Evolutionary conservation across 257 asterid genomes (phyloP), one percentile per base, ranked within the genome.

Genomic region (Gentiana dahurica): DNA sequence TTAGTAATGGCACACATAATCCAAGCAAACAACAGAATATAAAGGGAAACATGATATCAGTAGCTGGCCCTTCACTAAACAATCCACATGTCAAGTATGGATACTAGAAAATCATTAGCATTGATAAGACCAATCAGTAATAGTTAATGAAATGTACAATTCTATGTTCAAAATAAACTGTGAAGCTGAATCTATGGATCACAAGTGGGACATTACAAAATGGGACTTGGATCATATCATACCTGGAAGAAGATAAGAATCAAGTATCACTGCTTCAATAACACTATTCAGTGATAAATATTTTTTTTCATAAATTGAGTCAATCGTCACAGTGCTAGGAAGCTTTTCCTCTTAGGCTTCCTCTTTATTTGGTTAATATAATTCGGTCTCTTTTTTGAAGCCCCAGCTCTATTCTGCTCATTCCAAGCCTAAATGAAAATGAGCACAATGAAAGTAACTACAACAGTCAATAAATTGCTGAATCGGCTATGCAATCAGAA

Each of bases 171-270:
- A n/a, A n/a, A 24, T 8, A 8, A 58, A 46, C 44, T 2, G 6
- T 34, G 44, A 62, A 24, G 45, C 37, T 6, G 15, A 34, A 2
- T 3, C 3, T 33, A 7, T 24, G 33, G 46, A 37, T 11, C 56
- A 50, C 35, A 51, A 48, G 33, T 51, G 32, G 10, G 12, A 43
- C 46, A 45, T 11, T 15, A 41, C 35, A 55, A 10, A 13, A 12
- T 33, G 37, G 10, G 53, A 33, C 32, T 2, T 6, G 57, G 62
- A 33, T 50, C 48, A 53, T 5, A 34, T n/a, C 61, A 61, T 79
- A 87, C 97, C 98, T 72, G 98, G 94, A 66, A 91, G 97, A 57
- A 69, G 59, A 73, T 70, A 85, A 39, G 80, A 75, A 66, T 88
- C 87, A 49, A 85, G 49, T 71, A 91, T 70, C 58, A 91, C 94